Conservation (phyloP, 1,284 basidiomycete species). For the Cryptococcus sp. region DNA sequence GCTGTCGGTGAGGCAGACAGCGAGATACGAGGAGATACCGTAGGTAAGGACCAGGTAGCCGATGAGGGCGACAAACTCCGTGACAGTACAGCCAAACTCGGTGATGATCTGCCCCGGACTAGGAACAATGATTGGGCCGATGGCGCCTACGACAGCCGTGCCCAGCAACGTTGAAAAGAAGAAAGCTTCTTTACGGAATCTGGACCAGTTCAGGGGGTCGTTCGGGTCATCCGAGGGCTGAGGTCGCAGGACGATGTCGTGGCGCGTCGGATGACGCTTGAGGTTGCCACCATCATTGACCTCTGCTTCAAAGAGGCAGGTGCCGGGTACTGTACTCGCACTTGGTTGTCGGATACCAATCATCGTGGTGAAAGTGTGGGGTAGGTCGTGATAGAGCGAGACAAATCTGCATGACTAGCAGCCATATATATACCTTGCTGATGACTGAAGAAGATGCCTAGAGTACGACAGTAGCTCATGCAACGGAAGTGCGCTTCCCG, state of each 20-base stretch:
- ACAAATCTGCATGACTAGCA: too few species aligned
- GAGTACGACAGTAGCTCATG: too few species aligned
- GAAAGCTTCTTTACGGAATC: neutral
- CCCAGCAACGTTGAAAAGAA: neutral
- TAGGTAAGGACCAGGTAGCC: neutral
- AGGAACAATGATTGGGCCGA: neutral
- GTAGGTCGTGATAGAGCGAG: too few species aligned
- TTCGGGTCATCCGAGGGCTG: neutral
- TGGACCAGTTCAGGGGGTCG: neutral
- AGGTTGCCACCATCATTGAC: neutral
- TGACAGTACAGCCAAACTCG: neutral
- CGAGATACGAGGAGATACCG: neutral
- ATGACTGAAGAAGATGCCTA: too few species aligned
- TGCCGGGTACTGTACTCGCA: neutral
- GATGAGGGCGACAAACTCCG: neutral
- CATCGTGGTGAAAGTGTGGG: too few species aligned
- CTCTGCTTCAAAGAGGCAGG: neutral
- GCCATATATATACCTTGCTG: too few species aligned
- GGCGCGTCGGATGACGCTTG: neutral
- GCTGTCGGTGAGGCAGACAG: neutral
- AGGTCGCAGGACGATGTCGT: neutral
- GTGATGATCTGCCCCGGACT: neutral
- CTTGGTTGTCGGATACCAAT: too few species aligned
- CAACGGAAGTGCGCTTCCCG: too few species aligned
- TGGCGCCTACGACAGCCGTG: neutral